Evolutionary conservation across 2,329 filamentous ascomycete genomes (phyloP).

Genomic region (Colletotrichum brevisporum): DNA sequence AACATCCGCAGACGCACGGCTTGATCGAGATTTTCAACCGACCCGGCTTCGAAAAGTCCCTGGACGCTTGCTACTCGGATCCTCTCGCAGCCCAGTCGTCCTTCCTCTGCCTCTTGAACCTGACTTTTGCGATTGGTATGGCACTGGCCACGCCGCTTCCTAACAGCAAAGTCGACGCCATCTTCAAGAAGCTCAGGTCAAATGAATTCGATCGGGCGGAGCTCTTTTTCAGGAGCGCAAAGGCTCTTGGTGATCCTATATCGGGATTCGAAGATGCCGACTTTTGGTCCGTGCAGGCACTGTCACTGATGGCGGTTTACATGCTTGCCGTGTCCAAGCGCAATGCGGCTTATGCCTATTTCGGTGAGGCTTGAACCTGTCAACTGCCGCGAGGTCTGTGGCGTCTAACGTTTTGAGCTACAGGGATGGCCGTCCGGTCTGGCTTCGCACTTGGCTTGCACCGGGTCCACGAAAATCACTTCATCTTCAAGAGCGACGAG

Average conservation of each 20-base stretch:
- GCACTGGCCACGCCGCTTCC: constrained; percentile 68
- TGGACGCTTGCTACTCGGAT: constrained; percentile 69
- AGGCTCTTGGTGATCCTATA: constrained; percentile 61
- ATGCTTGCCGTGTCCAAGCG: constrained; percentile 73
- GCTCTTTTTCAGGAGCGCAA: constrained; percentile 73
- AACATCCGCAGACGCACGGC: constrained; percentile 65
- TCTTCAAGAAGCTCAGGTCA: constrained; percentile 66
- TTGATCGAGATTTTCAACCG: constrained; percentile 73
- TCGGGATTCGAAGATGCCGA: constrained; percentile 72
- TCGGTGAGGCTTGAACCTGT: constrained; percentile 58
- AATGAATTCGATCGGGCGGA: constrained; percentile 69
- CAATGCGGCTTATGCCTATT: constrained; percentile 74
- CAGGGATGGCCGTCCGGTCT: constrained; percentile 75
- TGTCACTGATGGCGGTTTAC: constrained; percentile 75
- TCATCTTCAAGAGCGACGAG: constrained; percentile 64
- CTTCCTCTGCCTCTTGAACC: constrained; percentile 71
- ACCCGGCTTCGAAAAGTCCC: constrained; percentile 60
- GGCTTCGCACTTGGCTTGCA: constrained; percentile 75
- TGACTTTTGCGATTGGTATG: constrained; percentile 75
- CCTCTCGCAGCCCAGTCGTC: constrained; percentile 64
- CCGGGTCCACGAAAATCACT: constrained; percentile 67
- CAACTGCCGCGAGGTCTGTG: neutral
- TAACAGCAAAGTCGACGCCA: constrained; percentile 62
- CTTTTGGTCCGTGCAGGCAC: constrained; percentile 75
- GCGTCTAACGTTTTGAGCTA: constrained; percentile 32